Evolutionary conservation across 2,329 filamentous ascomycete species (phyloP).

Genomic region (Alternaria arborescens): DNA sequence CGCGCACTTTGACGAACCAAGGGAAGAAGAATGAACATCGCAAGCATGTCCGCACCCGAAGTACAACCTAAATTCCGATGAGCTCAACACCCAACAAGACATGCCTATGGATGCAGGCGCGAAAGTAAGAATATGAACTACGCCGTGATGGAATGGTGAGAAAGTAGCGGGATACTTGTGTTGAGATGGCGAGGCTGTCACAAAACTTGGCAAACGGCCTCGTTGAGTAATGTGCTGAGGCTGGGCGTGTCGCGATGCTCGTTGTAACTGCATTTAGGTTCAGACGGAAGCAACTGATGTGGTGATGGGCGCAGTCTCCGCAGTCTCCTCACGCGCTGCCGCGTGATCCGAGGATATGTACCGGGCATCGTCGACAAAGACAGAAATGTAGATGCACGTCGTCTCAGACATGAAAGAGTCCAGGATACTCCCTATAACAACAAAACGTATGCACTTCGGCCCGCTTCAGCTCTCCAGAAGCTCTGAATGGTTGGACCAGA

Average conservation of each 20-base stretch:
- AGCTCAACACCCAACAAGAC: neutral
- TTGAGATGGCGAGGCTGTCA: slow-evolving; percentile 3
- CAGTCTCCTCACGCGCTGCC: slow-evolving; percentile 1
- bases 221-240: neutral
- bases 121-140: neutral
- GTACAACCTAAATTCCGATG: neutral
- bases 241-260: neutral
- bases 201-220: neutral
- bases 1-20: neutral
- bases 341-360: neutral
- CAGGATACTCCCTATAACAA: neutral
- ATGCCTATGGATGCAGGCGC: neutral
- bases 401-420: neutral
- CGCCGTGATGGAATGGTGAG: neutral
- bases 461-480: slow-evolving; percentile 3
- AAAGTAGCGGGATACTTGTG: neutral
- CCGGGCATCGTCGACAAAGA: neutral
- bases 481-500: slow-evolving; percentile 1
- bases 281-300: neutral
- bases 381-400: neutral
- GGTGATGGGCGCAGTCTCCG: neutral
- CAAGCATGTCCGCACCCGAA: neutral
- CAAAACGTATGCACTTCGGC: slow-evolving; percentile 1
- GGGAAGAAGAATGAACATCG: neutral
- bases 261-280: neutral